Conservation (phyloP, 2,329 filamentous ascomycete species). For the Curvularia eragrostidis region DNA sequence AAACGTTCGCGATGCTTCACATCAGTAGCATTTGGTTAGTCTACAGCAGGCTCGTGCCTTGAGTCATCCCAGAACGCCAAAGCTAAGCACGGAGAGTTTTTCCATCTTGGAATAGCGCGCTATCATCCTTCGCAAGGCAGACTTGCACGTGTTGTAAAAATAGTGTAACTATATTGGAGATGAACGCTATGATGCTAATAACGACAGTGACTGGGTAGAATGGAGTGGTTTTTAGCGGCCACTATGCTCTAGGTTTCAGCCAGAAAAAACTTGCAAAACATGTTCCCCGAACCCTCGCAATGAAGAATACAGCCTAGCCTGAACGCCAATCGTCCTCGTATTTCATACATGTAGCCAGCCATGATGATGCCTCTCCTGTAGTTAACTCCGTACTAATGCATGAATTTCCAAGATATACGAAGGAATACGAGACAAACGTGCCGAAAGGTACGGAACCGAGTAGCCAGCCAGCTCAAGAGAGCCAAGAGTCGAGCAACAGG, state of each 20-base stretch:
- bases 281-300: constrained; percentile 23
- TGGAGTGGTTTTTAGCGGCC: constrained; percentile 1
- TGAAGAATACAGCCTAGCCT: constrained; percentile 28
- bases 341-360: constrained; percentile 23
- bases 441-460: constrained; percentile 24
- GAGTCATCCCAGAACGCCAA: not conserved
- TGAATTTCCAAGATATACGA: constrained; percentile 14
- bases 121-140: constrained; percentile 24
- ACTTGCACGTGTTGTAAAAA: constrained; percentile 20
- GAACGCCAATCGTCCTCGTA: constrained; percentile 7
- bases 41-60: not conserved
- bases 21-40: constrained; percentile 9
- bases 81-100: not conserved
- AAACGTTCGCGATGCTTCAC: constrained; percentile 13
- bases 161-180: constrained; percentile 15
- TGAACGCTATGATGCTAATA: constrained; percentile 7
- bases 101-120: constrained; percentile 4
- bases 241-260: constrained; percentile 22
- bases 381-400: constrained; percentile 41
- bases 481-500: constrained; percentile 9
- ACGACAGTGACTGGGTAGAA: not conserved
- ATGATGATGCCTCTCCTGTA: constrained; percentile 10
- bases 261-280: constrained; percentile 20
- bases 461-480: constrained; percentile 38
- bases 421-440: constrained; percentile 17